Evolutionary conservation across 2,329 filamentous ascomycete genomes (phyloP), one percentile per base, ranked within the genome.

Genomic region (Diaporthe nobilis): DNA sequence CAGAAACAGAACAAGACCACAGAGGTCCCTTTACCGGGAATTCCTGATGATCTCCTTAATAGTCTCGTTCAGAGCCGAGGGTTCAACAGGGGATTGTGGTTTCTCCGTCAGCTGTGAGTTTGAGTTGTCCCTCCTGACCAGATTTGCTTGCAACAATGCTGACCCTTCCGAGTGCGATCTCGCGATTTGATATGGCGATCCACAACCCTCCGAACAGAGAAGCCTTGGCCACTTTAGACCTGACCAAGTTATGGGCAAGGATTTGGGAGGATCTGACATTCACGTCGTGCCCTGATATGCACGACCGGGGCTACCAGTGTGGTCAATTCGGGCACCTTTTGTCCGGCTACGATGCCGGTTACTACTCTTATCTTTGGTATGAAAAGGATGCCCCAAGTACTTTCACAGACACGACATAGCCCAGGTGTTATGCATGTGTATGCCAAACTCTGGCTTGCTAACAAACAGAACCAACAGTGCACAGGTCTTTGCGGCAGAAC

Each of bases 81-180:
- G 13, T 31, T 57, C 53, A 57, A 57, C 53, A 57, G 25, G 28
- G 25, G 25, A 3, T 20, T 57, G 15, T 57, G 25, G 53, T 57
- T 57, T 20, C 53, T 57, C 53, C 53, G 53, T 28, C 53, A 57
- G 28, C 53, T 57, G 53, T 57, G 17, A 57, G 53, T 57, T 17
- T 34, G 9, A 31, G 4, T 9, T 55, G 25, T 10, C 9, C 4
- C 25, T 28, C 53, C 28, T 9, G 53, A 4, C 13, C 15, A 57
- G 15, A 13, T 57, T 31, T 34, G 17, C 13, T 17, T 20, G 15
- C 53, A 57, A 34, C 2, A 34, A 4, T 31, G 53, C 17, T 57
- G 17, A 34, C 53, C 28, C 15, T 34, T 34, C 25, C 6, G 34
- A 57, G 53, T 31, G 31, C 53, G 28, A 34, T 57, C 7, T 34